Base-by-base conservation (phyloP, 2,329 filamentous ascomycete genomes). In the Dothideomycetes sp. region DNA sequence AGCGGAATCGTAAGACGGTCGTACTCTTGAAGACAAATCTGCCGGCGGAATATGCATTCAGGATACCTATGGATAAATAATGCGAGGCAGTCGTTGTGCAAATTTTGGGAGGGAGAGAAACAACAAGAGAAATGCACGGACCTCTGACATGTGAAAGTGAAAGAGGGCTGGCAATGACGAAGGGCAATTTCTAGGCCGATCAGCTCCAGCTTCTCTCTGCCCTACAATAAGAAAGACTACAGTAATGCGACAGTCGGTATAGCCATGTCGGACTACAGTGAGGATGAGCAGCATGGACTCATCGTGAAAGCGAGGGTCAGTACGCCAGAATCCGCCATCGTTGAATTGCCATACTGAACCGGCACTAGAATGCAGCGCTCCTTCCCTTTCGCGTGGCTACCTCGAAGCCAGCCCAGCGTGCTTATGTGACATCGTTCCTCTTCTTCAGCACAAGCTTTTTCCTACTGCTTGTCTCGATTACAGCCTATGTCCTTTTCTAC, bases 401-500 rank as follows among this genome's bases (percentile, higher is more conserved):
- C 37, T 83, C 80, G 2, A 77, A 73, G 41, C 63, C 72, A 22
- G 76, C 80, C n/a, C 68, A 72, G 37, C 71, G 74, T 51, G 73
- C 77, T 20, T 84, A 84, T 55, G 58, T 84, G 33, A 74, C 74
- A 44, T 75, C 69, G 11, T 48, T 71, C 11, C 65, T 81, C 17
- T 64, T 78, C 48, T 55, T 72, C 32, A 49, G 63, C 36, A 67
- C 76, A 16, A 71, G 72, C 3, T 49, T 71, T 12, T 48, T 73
- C 28, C 69, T 84, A 36, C 61, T 82, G 30, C 68, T 64, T 25
- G 58, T 77, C 15, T 78, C 80, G 5, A 61, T 71, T 5, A 54
- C 74, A 27, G 76, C 78, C 23, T 84, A 84, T 55, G 65, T 67
- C 24, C 61, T 79, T 13, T 84, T 85, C 63, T 84, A 84, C 64